Evolutionary conservation across 768 basidiomycete species (phyloP).

Genomic region (Kwoniella sp.): DNA sequence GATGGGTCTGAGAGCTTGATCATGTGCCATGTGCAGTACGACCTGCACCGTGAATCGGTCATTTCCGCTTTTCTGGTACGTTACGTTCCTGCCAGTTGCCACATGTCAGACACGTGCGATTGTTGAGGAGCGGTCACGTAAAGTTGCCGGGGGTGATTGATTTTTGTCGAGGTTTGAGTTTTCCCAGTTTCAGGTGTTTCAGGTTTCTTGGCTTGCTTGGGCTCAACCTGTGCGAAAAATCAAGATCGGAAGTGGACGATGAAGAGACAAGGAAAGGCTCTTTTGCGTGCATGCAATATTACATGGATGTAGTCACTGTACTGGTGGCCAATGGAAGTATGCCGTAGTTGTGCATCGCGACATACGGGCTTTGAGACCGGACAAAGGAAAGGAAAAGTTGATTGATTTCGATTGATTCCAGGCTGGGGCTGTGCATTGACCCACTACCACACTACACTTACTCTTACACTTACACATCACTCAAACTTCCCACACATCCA

Average conservation of each 20-base stretch:
- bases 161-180: not conserved
- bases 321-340: not conserved
- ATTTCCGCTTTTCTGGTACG: too few species aligned
- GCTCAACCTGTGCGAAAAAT: not conserved
- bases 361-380: not conserved
- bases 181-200: not conserved
- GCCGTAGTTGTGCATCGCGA: not conserved
- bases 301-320: not conserved
- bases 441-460: too few species aligned
- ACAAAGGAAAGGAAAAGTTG: not conserved
- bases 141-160: not conserved
- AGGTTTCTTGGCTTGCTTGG: not conserved
- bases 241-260: not conserved
- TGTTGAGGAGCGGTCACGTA: too few species aligned
- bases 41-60: too few species aligned
- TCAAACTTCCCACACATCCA: not conserved
- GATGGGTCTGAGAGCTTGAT: too few species aligned
- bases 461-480: too few species aligned
- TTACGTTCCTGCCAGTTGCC: too few species aligned
- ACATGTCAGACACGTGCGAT: too few species aligned
- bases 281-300: not conserved
- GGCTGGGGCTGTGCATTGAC: slow-evolving; percentile 8
- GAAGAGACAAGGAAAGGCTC: not conserved
- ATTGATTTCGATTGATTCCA: not conserved
- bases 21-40: too few species aligned